phyloP scores from a whole-genome alignment of 208 protist genomes.

The Crithidia brevicula region DNA sequence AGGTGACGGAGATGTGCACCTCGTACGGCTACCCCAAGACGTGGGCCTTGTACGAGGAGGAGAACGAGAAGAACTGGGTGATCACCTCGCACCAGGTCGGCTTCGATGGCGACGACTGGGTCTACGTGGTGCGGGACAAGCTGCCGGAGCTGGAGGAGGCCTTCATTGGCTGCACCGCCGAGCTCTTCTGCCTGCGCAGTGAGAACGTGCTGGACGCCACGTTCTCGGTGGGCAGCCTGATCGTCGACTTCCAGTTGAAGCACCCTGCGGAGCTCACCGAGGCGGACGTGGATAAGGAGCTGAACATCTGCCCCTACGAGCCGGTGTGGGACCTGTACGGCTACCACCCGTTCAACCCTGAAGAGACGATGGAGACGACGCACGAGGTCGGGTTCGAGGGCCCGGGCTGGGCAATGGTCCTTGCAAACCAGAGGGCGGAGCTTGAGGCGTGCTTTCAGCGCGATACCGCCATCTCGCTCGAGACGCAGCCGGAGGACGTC shows the following conservation, averaged over 20 bases:
- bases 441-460: slow-evolving; percentile 40
- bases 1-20: slow-evolving; percentile 30
- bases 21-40: slow-evolving; percentile 45
- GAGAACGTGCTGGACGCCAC: slow-evolving; percentile 39
- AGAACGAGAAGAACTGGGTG: slow-evolving; percentile 30
- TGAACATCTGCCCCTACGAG: slow-evolving; percentile 43
- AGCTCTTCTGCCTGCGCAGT: slow-evolving; percentile 35
- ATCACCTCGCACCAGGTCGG: slow-evolving; percentile 59
- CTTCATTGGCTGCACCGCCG: slow-evolving; percentile 38
- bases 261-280: slow-evolving; percentile 43
- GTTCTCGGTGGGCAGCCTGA: slow-evolving; percentile 34
- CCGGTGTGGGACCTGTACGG: slow-evolving; percentile 66
- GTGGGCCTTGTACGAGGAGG: slow-evolving; percentile 52
- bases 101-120: slow-evolving; percentile 82
- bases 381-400: slow-evolving; percentile 59
- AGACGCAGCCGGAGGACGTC: slow-evolving; percentile 36
- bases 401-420: slow-evolving; percentile 48
- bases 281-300: slow-evolving; percentile 38
- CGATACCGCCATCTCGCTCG: slow-evolving; percentile 43
- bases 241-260: slow-evolving; percentile 51
- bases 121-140: slow-evolving; percentile 47
- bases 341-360: slow-evolving; percentile 35
- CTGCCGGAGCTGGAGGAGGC: slow-evolving; percentile 36
- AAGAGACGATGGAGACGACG: slow-evolving; percentile 28
- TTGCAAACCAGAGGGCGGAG: slow-evolving; percentile 38